These are phyloP conservation scores for Corylus americana DNA, from an alignment of 306 rosid genomes.

Conservation along the genomic window DNA sequence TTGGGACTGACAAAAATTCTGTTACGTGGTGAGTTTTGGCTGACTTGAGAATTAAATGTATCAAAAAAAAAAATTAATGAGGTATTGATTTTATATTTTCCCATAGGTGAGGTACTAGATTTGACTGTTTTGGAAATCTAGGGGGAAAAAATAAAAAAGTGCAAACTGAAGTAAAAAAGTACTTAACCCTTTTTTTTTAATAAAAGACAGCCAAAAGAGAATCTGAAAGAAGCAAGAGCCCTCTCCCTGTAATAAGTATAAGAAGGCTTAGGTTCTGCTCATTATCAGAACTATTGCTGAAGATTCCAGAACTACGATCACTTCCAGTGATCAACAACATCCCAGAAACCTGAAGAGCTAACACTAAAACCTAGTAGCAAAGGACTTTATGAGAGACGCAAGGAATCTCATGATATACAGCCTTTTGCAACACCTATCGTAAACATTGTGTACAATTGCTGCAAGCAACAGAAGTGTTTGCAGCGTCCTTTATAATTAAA, in stretches of 20 bases:
- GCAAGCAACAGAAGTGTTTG: background rate
- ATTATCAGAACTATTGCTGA: constrained; percentile 11
- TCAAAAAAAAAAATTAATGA: too few species aligned
- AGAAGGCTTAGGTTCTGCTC: background rate
- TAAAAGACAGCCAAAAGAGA: background rate
- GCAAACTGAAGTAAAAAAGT: too few species aligned
- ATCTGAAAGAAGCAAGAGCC: background rate
- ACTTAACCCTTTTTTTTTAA: background rate
- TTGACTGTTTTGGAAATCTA: too few species aligned
- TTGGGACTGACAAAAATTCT: too few species aligned
- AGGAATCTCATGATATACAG: constrained; percentile 3
- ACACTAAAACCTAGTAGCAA: background rate
- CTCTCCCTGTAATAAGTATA: background rate
- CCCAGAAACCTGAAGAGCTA: background rate
- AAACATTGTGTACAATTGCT: background rate
- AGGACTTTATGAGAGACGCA: background rate
- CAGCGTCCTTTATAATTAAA: background rate
- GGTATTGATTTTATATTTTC: too few species aligned
- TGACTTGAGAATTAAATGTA: too few species aligned
- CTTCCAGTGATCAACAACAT: background rate
- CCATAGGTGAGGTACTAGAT: too few species aligned
- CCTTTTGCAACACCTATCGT: background rate
- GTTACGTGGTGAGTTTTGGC: too few species aligned
- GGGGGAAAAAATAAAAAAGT: too few species aligned
- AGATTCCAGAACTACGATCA: constrained; percentile 3